Conservation (phyloP, 345 rosid species). For the Sapria himalayana region DNA sequence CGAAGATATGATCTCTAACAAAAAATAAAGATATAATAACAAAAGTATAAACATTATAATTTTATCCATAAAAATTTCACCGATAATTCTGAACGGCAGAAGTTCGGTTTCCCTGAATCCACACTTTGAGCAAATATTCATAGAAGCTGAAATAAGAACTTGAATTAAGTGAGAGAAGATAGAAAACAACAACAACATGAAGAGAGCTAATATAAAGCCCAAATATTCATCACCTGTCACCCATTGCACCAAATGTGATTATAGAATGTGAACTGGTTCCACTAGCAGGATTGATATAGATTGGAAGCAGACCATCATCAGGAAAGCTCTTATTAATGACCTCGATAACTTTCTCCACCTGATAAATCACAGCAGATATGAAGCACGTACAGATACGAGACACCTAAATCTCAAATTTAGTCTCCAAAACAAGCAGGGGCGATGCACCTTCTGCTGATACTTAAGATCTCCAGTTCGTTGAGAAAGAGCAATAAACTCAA, state of each 20-base stretch:
- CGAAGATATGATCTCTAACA: no score
- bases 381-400: no score
- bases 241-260: slow-evolving; percentile 98
- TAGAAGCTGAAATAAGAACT: slow-evolving; percentile 47
- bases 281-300: slow-evolving; percentile 47
- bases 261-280: slow-evolving; percentile 41
- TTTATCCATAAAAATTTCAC: no score
- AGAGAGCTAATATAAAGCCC: neutral
- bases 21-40: no score
- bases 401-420: no score
- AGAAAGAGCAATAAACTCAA: slow-evolving; percentile 92
- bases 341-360: slow-evolving; percentile 77
- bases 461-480: slow-evolving; percentile 89
- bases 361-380: slow-evolving; percentile 9
- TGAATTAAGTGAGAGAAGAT: slow-evolving; percentile 1
- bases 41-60: no score
- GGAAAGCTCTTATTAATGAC: slow-evolving; percentile 63
- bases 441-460: slow-evolving; percentile 68
- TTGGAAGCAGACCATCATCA: slow-evolving; percentile 85
- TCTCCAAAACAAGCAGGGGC: no score
- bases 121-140: slow-evolving; percentile 90
- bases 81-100: slow-evolving; percentile 49
- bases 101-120: slow-evolving; percentile 96
- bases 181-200: neutral
- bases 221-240: slow-evolving; percentile 56